These are phyloP conservation scores for Clathrospora elynae DNA, from an alignment of 2,329 filamentous ascomycete species.

Conservation along the genomic window DNA sequence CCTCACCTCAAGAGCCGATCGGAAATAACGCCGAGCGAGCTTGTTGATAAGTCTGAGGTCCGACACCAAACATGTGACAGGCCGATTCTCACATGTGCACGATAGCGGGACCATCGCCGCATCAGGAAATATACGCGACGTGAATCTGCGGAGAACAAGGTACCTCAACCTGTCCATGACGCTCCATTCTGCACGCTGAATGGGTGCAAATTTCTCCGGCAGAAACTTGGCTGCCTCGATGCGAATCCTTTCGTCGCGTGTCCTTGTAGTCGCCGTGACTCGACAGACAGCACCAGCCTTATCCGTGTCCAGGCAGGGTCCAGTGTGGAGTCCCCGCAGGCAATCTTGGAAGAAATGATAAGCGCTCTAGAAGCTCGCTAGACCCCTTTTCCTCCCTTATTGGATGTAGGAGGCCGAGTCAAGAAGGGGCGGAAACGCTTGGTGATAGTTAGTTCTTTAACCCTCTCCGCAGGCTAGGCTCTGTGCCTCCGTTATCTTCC, in stretches of 20 bases:
- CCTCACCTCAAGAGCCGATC: no score
- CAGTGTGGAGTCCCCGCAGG: conserved; percentile 16
- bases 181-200: conserved; percentile 3
- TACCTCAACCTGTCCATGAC: conserved; percentile 11
- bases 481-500: conserved; percentile 5
- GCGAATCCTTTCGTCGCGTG: conserved; percentile 1
- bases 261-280: neutral
- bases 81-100: neutral
- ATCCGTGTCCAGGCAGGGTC: conserved; percentile 14
- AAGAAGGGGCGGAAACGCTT: conserved; percentile 23
- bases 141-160: conserved; percentile 9
- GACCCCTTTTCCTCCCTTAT: conserved; percentile 29
- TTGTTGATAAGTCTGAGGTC: neutral
- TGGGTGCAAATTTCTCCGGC: conserved; percentile 13
- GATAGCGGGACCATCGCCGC: neutral
- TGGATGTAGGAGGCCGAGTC: conserved; percentile 26
- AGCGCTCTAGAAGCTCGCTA: conserved; percentile 27
- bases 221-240: conserved; percentile 7
- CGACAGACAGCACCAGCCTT: conserved; percentile 13
- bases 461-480: no score
- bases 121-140: conserved; percentile 5
- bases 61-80: neutral
- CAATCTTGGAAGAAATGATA: conserved; percentile 10
- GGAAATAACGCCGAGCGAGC: no score
- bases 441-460: conserved; percentile 4